Evolutionary conservation across 805 yeast species (phyloP).

Genomic region (Candida cerambycidarum): DNA sequence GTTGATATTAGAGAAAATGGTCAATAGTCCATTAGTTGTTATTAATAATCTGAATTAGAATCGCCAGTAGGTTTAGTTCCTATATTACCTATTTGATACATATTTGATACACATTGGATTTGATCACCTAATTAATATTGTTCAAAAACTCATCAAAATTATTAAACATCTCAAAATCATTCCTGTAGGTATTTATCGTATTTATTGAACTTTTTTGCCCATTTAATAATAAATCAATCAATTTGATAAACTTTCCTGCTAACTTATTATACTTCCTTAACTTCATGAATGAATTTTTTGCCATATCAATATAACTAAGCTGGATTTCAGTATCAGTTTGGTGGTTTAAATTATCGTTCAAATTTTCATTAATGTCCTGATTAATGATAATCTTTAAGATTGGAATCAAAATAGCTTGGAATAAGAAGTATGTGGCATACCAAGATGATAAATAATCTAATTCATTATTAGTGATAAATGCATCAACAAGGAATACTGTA

Average conservation of each 20-base stretch:
- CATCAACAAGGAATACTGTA: conserved; percentile 15
- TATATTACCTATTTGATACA: no score
- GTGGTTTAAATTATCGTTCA: neutral
- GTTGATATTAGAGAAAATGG: conserved; percentile 25
- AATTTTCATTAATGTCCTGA: conserved; percentile 7
- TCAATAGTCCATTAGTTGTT: conserved; percentile 12
- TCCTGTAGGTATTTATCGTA: no score
- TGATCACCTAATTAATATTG: no score
- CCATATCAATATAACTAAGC: conserved; percentile 16
- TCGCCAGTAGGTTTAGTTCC: no score
- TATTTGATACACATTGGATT: no score
- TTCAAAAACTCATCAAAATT: conserved; percentile 16
- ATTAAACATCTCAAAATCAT: no score
- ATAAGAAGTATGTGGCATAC: conserved; percentile 22
- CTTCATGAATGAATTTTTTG: conserved; percentile 12
- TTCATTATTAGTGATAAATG: conserved; percentile 15
- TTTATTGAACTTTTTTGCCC: no score
- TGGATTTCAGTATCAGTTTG: conserved; percentile 13
- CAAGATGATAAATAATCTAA: conserved; percentile 18
- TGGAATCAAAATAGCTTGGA: conserved; percentile 21
- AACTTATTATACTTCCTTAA: conserved; percentile 18
- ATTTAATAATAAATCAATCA: conserved; percentile 17
- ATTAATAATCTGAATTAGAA: conserved; percentile 4
- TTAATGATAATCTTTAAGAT: conserved; percentile 18
- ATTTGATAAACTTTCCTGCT: conserved; percentile 20